Conservation (phyloP, 1,284 basidiomycete genomes). For the Ceratobasidium papillatum region DNA sequence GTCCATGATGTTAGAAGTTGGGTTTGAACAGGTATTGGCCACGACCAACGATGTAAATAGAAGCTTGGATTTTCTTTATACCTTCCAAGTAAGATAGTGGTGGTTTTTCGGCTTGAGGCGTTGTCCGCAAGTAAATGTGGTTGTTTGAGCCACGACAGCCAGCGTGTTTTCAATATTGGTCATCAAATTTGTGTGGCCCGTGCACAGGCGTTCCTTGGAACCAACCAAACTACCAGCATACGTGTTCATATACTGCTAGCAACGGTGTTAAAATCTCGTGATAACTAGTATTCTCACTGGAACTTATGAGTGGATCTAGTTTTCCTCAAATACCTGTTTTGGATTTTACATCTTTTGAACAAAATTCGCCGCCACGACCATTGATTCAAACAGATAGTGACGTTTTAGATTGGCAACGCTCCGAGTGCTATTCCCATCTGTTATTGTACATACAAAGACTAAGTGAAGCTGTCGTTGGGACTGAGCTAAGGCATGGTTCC, state of each 20-base stretch:
- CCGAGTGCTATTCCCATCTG: constrained; percentile 75
- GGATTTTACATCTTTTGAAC: constrained; percentile 12
- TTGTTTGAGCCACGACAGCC: background rate
- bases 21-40: background rate
- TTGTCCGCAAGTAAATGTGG: background rate
- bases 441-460: constrained; percentile 75
- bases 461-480: constrained; percentile 76
- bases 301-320: background rate
- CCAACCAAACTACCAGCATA: background rate
- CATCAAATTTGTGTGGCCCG: constrained; percentile 10
- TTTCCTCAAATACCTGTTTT: constrained; percentile 31
- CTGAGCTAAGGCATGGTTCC: constrained; percentile 46
- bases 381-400: constrained; percentile 76
- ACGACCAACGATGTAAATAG: background rate
- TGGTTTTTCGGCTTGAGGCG: background rate
- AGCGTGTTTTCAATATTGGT: background rate
- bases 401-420: constrained; percentile 71
- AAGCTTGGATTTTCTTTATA: too few species aligned
- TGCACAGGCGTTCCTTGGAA: constrained; percentile 13
- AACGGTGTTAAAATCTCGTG: too few species aligned
- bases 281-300: too few species aligned
- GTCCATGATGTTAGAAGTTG: background rate
- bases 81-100: background rate
- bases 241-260: too few species aligned
- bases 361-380: constrained; percentile 46